Base-by-base conservation (phyloP, 108 stramenopile species). In the Skeletonema marinoi region DNA sequence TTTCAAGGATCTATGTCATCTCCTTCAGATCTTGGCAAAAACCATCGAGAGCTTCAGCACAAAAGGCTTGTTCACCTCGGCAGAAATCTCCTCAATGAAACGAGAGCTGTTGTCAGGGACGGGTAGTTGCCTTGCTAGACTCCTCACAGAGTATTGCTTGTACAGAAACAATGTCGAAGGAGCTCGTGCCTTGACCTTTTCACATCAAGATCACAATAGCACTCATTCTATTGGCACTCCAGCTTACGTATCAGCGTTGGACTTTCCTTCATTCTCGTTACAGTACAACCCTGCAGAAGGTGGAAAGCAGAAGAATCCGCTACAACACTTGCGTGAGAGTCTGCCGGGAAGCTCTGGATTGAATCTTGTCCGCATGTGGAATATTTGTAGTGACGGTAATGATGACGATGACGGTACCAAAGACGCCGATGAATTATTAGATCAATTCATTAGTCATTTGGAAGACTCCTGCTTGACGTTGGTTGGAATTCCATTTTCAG, bases 111-210 rank as follows among this genome's bases (percentile, higher is more conserved):
- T 79, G 30, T 9, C 59, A 29, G 70, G 71, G 25, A 72, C 56
- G 17, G 78, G 78, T 5, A 73, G 78, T 30, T 72, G 71, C 69
- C 65, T 79, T 21, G 78, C 78, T 13, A 59, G 38, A 25, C 65
- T 61, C 32, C 46, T 79, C 54, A 79, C 78, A 12, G 78, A 79
- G 46, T 73, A 79, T 62, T 79, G 66, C 66, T 50, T 73, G 60
- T 79, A 72, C 71, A 79, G 66, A 50, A 61, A 79, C 36, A 51
- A 51, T 51, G 19, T 19, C 50, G 71, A 32, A 72, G 42, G 51
- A 39, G 1, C 16, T 25, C 32, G 67, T 61, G 46, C n/a, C n/a
- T 66, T 79, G 60, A 42, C 54, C 16, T 80, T 69, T 64, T 48
- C 58, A 19, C 39, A 30, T 9, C 38, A 63, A 36, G 32, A n/a